Evolutionary conservation across 768 basidiomycete genomes (phyloP).

Genomic region (Mrakia gelida): DNA sequence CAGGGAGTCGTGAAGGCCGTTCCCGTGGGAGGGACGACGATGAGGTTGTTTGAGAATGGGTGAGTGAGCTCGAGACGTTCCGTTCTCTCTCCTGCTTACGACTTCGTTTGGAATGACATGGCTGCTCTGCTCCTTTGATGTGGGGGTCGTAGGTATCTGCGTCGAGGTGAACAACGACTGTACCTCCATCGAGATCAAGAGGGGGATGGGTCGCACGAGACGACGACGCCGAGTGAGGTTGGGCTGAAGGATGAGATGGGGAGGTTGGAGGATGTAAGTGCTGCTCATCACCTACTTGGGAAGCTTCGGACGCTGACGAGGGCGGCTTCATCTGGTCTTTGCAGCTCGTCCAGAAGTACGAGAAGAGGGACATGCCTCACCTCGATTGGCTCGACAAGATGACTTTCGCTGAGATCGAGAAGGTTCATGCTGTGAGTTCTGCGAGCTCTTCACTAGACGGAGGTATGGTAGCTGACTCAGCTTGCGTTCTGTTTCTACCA

Average conservation of each 20-base stretch:
- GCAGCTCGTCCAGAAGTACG: conserved; percentile 80
- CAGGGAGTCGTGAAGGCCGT: conserved; percentile 70
- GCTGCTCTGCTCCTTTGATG: not conserved
- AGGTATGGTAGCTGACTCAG: not conserved
- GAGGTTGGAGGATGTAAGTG: conserved; percentile 74
- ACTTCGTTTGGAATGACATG: not conserved
- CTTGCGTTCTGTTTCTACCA: conserved; percentile 42
- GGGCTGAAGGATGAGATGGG: conserved; percentile 90
- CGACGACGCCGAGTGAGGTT: conserved; percentile 73
- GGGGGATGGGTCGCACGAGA: conserved; percentile 78
- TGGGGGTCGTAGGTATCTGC: conserved; percentile 60
- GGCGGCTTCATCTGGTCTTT: not conserved
- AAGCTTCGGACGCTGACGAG: not conserved
- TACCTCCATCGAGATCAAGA: conserved; percentile 75
- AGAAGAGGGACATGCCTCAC: conserved; percentile 85
- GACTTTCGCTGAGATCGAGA: conserved; percentile 90
- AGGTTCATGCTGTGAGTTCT: conserved; percentile 74
- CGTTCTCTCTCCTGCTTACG: no score
- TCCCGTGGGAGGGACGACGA: conserved; percentile 86
- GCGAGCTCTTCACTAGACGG: no score
- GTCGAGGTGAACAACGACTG: conserved; percentile 85
- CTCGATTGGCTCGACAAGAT: conserved; percentile 94
- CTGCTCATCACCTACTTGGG: not conserved
- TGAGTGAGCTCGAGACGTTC: no score
- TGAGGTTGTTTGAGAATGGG: conserved; percentile 91